Conservation (phyloP, 352 stramenopile genomes). For the Blastocystis sp. region DNA sequence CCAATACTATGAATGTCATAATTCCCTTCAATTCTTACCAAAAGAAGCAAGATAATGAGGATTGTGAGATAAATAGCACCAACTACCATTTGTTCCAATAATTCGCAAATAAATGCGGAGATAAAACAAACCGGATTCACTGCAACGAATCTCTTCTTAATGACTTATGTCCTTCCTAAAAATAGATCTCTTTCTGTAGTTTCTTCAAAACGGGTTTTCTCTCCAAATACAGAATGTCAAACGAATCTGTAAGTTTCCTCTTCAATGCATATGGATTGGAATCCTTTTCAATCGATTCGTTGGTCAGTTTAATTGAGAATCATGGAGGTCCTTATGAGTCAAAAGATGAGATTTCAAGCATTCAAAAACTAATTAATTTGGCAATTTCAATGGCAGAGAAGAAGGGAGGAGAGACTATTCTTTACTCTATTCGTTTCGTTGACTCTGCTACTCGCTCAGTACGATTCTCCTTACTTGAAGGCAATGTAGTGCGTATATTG, state of each 20-base stretch:
- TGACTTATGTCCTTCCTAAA: background rate
- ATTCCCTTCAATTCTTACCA: background rate
- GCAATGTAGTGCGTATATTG: background rate
- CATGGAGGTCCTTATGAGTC: background rate
- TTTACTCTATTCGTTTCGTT: background rate
- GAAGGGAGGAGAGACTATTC: background rate
- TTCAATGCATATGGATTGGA: conserved; percentile 37
- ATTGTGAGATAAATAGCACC: background rate
- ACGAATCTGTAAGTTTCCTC: background rate
- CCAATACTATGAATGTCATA: conserved; percentile 39
- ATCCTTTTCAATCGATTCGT: conserved; percentile 30
- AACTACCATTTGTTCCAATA: background rate
- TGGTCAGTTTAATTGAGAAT: background rate
- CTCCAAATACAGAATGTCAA: background rate
- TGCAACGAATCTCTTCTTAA: no score
- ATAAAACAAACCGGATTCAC: no score
- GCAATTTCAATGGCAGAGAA: conserved; percentile 41
- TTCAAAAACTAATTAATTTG: conserved; percentile 40
- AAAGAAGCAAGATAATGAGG: background rate
- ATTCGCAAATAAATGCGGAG: no score
- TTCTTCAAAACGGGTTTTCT: background rate
- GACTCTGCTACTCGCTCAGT: background rate
- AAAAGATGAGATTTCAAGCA: conserved; percentile 3
- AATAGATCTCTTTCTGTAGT: background rate
- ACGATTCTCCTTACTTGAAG: background rate